These are phyloP conservation scores for Nemania sp. DNA, from an alignment of 2,329 filamentous ascomycete genomes.

Conservation along the genomic window DNA sequence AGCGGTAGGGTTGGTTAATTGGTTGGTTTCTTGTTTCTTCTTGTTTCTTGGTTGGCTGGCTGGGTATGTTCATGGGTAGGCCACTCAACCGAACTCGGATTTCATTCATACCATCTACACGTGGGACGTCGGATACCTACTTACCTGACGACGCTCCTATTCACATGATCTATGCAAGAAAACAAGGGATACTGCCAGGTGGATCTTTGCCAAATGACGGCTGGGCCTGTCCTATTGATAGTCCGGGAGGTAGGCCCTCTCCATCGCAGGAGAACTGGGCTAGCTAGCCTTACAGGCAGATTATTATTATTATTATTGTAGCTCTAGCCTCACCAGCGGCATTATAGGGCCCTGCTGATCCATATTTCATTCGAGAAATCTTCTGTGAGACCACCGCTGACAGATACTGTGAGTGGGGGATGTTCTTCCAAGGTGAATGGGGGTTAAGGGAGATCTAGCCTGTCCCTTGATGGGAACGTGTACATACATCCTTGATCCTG, in stretches of 20 bases:
- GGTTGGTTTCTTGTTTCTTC: too few relatives aligned
- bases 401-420: neutral
- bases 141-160: neutral
- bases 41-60: too few relatives aligned
- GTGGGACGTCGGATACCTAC: neutral
- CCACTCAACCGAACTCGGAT: neutral
- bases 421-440: neutral
- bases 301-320: neutral
- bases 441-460: neutral
- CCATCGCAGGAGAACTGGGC: neutral
- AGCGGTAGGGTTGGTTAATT: too few relatives aligned
- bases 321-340: neutral
- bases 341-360: neutral
- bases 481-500: neutral
- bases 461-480: slow-evolving; percentile 7
- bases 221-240: neutral
- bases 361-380: slow-evolving; percentile 5
- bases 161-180: neutral
- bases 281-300: neutral
- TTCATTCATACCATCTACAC: neutral
- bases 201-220: neutral
- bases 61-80: neutral
- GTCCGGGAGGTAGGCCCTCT: neutral
- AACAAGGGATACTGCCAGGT: neutral
- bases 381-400: neutral